Evolutionary conservation across 2,329 filamentous ascomycete species (phyloP).

Genomic region (Penicillium verrucosum): DNA sequence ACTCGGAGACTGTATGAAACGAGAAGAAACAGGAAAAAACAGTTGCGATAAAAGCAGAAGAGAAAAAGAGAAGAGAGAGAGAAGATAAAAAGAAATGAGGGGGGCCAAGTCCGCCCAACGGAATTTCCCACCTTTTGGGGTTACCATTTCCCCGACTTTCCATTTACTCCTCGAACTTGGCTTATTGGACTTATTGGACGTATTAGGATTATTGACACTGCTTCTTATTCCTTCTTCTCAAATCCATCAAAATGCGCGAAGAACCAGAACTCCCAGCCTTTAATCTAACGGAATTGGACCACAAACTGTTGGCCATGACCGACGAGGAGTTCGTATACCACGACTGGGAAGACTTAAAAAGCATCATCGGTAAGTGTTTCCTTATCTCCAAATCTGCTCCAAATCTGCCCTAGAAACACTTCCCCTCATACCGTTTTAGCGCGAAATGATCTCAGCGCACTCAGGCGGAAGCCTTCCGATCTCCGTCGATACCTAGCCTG

Average conservation of each 20-base stretch:
- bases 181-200: background rate
- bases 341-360: constrained; percentile 52
- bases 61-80: constrained; percentile 4
- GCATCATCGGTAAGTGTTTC: constrained; percentile 49
- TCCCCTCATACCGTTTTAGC: constrained; percentile 28
- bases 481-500: constrained; percentile 59
- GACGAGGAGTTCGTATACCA: constrained; percentile 53
- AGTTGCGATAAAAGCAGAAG: constrained; percentile 1
- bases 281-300: constrained; percentile 50
- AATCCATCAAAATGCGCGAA: constrained; percentile 7
- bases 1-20: background rate
- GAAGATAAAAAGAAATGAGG: constrained; percentile 6
- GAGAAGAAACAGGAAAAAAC: background rate
- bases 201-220: background rate
- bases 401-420: constrained; percentile 1
- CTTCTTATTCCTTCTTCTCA: background rate
- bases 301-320: constrained; percentile 47
- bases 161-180: background rate
- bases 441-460: constrained; percentile 52
- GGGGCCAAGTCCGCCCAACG: constrained; percentile 15
- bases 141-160: constrained; percentile 11
- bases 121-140: constrained; percentile 22
- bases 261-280: constrained; percentile 36
- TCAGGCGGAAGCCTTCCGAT: constrained; percentile 59
- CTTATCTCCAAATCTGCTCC: constrained; percentile 3